phyloP scores from a whole-genome alignment of 805 yeast genomes.

The Myxozyma neglecta region DNA sequence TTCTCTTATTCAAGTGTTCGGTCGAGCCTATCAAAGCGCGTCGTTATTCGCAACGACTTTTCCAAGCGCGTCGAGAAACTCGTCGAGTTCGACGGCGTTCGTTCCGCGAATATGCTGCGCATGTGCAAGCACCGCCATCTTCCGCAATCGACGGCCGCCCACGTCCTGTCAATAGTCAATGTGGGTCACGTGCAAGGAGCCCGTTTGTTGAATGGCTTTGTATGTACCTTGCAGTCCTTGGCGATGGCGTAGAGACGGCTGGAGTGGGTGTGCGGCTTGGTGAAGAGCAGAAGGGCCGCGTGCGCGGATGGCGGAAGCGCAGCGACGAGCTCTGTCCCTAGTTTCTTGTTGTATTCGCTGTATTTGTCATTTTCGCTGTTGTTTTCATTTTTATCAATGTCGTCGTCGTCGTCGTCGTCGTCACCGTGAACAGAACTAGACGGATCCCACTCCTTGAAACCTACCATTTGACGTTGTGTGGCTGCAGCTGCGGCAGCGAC shows the following conservation, averaged over 20 bases:
- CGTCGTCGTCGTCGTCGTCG: neutral
- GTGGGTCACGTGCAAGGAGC: neutral
- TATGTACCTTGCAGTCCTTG: conserved; percentile 18
- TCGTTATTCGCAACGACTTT: conserved; percentile 1
- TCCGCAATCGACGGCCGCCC: conserved; percentile 25
- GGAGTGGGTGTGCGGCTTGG: conserved; percentile 20
- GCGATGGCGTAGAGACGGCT: conserved; percentile 14
- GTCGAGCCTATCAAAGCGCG: too few species aligned
- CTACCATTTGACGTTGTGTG: too few species aligned
- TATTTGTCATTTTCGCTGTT: too few species aligned
- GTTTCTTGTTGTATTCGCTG: too few species aligned
- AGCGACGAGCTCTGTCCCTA: too few species aligned
- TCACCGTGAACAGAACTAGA: neutral
- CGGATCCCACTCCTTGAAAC: neutral
- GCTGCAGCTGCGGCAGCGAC: too few species aligned
- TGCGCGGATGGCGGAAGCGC: conserved; percentile 21
- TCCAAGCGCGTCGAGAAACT: conserved; percentile 18
- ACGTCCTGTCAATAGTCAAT: conserved; percentile 3
- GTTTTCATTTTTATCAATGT: too few species aligned
- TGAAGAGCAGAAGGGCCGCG: conserved; percentile 21
- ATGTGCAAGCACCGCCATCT: conserved; percentile 24
- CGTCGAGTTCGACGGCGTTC: conserved; percentile 8
- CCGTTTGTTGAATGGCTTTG: neutral
- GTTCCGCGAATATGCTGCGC: conserved; percentile 22
- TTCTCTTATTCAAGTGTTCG: too few species aligned